Evolutionary conservation across 495 filamentous ascomycete genomes (phyloP), one percentile per base, ranked within the genome.

Genomic region (Choiromyces venosus): DNA sequence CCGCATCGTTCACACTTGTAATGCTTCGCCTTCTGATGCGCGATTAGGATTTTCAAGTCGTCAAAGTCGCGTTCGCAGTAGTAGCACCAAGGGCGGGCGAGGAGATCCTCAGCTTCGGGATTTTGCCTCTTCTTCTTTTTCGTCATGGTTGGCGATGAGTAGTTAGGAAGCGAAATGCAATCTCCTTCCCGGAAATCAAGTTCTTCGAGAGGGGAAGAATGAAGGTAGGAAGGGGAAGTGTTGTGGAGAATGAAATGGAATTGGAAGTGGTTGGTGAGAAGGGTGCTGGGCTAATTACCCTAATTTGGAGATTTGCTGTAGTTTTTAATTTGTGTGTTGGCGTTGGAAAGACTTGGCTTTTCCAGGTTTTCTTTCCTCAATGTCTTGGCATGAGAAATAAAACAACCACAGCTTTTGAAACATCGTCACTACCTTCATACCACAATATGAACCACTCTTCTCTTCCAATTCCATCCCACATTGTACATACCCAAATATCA

Each of bases 11-110:
- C 92, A 83, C 95, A 99, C 82, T 96, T 97, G 87, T 96, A 98
- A 82, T 99, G 95, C 84, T 97, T 98, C 33, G 95, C 94, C 82
- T 97, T 97, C 81, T 98, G 96, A 84, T 99, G 95, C 68, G 91
- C 91, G 74, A 97, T 96, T 67, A 99, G 88, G 73, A 98, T 93
- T 84, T 96, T 96, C 18, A 97, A 83, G 83, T 98, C 95, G 81
- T 97, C 94, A 77, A 99, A 99, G 84, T 97, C 95, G 83, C 94
- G 89, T 84, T 98, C 95, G 84, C 95, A 99, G 84, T 99, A 99
- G 83, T 97, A 99, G 85, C 95, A 99, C 93, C 93, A 98, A 52
- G 95, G 91, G 65, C 94, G 90, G 71, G 86, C 86, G 38, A 98
- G 86, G 67, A 97, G 85, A 84, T 97, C 93, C 81, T 98, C 91